Evolutionary conservation across 1,139 yeast genomes (phyloP).

Genomic region (Sporopachydermia cereana): DNA sequence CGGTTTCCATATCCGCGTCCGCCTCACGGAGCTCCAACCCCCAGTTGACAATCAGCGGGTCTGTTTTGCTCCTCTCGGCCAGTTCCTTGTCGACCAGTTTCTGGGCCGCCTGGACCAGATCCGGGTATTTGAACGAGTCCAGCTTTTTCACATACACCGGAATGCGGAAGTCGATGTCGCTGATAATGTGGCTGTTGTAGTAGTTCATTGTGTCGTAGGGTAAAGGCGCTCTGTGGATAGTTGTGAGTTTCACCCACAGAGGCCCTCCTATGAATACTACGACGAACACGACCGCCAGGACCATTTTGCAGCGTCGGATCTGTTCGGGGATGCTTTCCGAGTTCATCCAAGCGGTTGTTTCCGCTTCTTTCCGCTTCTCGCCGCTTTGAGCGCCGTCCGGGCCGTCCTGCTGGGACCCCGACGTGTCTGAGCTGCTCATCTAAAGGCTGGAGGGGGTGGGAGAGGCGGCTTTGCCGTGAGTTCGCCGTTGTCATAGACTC

Average conservation of each 20-base stretch:
- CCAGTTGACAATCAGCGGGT: slow-evolving; percentile 21
- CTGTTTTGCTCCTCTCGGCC: slow-evolving; percentile 15
- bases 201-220: slow-evolving; percentile 44
- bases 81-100: slow-evolving; percentile 25
- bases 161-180: slow-evolving; percentile 33
- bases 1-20: slow-evolving; percentile 10
- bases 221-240: slow-evolving; percentile 62
- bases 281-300: slow-evolving; percentile 21
- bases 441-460: too few relatives aligned
- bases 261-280: slow-evolving; percentile 59
- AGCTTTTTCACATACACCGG: slow-evolving; percentile 41
- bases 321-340: too few relatives aligned
- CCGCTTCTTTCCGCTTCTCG: slow-evolving; percentile 8
- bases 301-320: slow-evolving; percentile 8
- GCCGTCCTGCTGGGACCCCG: too few relatives aligned
- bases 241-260: slow-evolving; percentile 58
- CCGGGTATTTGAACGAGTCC: slow-evolving; percentile 22
- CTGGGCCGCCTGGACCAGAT: slow-evolving; percentile 36
- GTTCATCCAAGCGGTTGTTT: too few relatives aligned
- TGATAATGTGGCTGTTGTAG: slow-evolving; percentile 26
- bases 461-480: too few relatives aligned
- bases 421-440: too few relatives aligned
- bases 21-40: slow-evolving; percentile 17
- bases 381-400: too few relatives aligned
- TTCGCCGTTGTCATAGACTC: too few relatives aligned